phyloP scores from a whole-genome alignment of 1,284 basidiomycete genomes.

The Taiwanofungus camphoratus region DNA sequence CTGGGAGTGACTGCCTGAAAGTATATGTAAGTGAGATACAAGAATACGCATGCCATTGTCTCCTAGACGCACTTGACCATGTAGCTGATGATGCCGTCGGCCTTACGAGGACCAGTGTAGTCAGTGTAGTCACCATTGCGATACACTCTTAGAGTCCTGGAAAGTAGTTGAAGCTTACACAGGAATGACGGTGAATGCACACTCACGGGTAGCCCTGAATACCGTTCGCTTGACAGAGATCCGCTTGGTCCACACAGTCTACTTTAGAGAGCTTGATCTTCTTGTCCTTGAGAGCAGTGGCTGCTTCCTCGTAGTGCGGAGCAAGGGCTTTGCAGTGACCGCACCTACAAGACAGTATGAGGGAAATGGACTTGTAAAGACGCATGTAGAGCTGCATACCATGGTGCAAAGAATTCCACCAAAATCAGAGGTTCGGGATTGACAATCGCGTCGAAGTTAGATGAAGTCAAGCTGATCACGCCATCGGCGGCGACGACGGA shows the following conservation, averaged over 20 bases:
- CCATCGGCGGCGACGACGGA: slow-evolving; percentile 50
- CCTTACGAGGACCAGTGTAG: slow-evolving; percentile 88
- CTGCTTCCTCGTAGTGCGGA: slow-evolving; percentile 95
- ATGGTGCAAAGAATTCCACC: slow-evolving; percentile 95
- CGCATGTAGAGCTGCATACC: slow-evolving; percentile 39
- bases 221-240: slow-evolving; percentile 80
- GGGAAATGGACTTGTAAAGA: slow-evolving; percentile 1
- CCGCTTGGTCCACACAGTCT: slow-evolving; percentile 87
- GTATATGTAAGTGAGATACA: slow-evolving; percentile 11
- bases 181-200: background rate
- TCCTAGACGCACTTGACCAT: slow-evolving; percentile 84
- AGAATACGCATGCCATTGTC: background rate
- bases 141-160: slow-evolving; percentile 86
- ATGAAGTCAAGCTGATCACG: slow-evolving; percentile 70
- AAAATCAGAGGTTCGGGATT: slow-evolving; percentile 75
- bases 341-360: slow-evolving; percentile 47
- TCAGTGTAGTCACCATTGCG: slow-evolving; percentile 75
- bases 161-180: too few relatives aligned
- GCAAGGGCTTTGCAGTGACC: slow-evolving; percentile 91
- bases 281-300: slow-evolving; percentile 86
- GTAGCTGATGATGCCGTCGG: slow-evolving; percentile 95
- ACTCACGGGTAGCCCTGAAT: slow-evolving; percentile 91
- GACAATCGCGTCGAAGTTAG: slow-evolving; percentile 70
- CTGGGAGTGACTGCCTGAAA: slow-evolving; percentile 88
- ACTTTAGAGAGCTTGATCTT: slow-evolving; percentile 93